Evolutionary conservation across 192 early-diverging fungal species (phyloP), one percentile per base, ranked within the genome.

Genomic region (Entophlyctis helioformis): DNA sequence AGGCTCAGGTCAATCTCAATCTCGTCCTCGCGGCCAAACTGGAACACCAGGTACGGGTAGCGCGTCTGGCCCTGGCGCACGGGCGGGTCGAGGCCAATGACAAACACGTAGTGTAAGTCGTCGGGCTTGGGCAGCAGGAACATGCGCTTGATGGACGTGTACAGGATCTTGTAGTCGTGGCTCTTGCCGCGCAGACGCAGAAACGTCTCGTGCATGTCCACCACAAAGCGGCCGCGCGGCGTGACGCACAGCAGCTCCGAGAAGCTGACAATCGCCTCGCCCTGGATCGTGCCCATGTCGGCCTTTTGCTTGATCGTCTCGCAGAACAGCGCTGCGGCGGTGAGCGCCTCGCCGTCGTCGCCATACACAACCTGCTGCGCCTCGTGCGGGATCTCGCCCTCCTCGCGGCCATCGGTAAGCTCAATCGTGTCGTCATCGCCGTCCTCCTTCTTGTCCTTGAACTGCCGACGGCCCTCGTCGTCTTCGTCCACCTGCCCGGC

Each of bases 81-180:
- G 18, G 95, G 92, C 34, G 95, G 92, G 54, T 96, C 86, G 46
- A 98, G 63, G n/a, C 85, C 88, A 51, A 98, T 66, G 3, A 98
- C 81, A 62, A 98, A 89, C 69, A 89, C 72, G 32, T 79, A 84
- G 54, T 94, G 91, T 35, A 89, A 57, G 50, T 91, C 91, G 51
- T 95, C 90, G 5, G 90, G 87, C 68, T 96, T 96, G 8, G 85
- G 81, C 15, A 98, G 69, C 52, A 94, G 65, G 48, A 93, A 91
- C 47, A 98, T 48, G 41, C 81, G 76, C 52, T 78, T 77, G 23
- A 98, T 81, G 42, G 72, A 83, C 26, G 68, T 77, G 69, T 91
- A 95, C 34, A 81, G 67, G 48, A 98, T 85, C 67, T 92, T 89
- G 77, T 96, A 98, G 59, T 98, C 95, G 74, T 96, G 89, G 1